phyloP scores from a whole-genome alignment of 2,329 filamentous ascomycete genomes.

The Trichoderma citrinoviride region DNA sequence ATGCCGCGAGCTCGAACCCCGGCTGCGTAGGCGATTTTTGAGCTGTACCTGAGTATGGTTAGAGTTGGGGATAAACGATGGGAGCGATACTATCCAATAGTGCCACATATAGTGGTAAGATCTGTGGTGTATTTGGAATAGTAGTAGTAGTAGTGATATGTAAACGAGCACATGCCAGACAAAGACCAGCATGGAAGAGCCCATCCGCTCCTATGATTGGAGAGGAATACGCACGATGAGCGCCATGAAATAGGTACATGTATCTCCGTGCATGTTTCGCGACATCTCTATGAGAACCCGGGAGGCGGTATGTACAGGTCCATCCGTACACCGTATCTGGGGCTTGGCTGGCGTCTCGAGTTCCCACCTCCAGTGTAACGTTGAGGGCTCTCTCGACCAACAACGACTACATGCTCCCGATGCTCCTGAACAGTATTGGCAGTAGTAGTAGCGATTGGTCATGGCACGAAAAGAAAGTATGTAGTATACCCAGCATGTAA shows the following conservation, averaged over 20 bases:
- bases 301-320: background rate
- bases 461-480: no score
- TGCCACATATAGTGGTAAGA: no score
- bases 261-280: background rate
- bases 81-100: no score
- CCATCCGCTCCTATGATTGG: background rate
- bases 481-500: no score
- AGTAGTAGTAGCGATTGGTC: background rate
- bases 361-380: constrained; percentile 9
- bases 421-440: background rate
- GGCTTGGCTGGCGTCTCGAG: background rate
- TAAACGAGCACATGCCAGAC: background rate
- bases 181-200: background rate
- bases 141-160: background rate
- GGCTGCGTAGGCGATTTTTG: background rate
- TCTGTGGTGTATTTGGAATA: background rate
- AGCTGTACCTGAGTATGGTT: background rate
- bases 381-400: background rate
- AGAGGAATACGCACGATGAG: background rate
- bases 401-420: background rate
- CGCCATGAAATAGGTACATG: no score
- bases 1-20: background rate
- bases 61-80: no score
- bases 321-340: background rate
- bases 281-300: background rate